Evolutionary conservation across 148 eudicot genomes (phyloP).

Genomic region (Persicaria maculosa): DNA sequence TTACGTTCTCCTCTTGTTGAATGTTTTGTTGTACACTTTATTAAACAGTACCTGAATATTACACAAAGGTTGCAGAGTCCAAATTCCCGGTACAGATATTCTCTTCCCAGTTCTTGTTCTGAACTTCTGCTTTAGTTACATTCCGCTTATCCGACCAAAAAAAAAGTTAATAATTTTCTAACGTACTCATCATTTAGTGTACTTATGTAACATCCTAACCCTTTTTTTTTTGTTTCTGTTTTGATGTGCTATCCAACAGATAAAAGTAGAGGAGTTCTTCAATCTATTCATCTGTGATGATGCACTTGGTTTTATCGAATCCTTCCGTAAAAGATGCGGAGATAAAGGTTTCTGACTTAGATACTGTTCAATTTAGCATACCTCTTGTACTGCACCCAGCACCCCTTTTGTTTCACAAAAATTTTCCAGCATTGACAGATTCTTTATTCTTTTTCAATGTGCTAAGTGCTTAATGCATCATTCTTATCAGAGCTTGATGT

Average conservation of each 20-base stretch:
- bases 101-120: not conserved
- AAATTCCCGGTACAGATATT: slow-evolving; percentile 59
- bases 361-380: not conserved
- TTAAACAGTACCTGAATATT: slow-evolving; percentile 63
- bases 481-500: not conserved
- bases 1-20: not conserved
- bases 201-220: not conserved
- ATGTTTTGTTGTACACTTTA: slow-evolving; percentile 4
- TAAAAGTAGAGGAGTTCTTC: slow-evolving; percentile 74
- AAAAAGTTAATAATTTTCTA: not conserved
- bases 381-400: not conserved
- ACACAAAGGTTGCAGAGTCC: slow-evolving; percentile 69
- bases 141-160: not conserved
- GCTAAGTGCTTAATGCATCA: not conserved
- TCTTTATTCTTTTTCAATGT: not conserved
- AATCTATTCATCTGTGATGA: slow-evolving; percentile 61
- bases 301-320: slow-evolving; percentile 54
- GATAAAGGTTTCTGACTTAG: slow-evolving; percentile 56
- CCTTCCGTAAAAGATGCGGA: slow-evolving; percentile 70
- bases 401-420: not conserved
- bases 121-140: not conserved
- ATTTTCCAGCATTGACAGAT: not conserved
- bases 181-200: not conserved
- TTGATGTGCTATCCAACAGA: slow-evolving; percentile 28
- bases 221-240: not conserved